These are phyloP conservation scores for Heimioporus sp. DNA, from an alignment of 768 basidiomycete species.

Conservation along the genomic window DNA sequence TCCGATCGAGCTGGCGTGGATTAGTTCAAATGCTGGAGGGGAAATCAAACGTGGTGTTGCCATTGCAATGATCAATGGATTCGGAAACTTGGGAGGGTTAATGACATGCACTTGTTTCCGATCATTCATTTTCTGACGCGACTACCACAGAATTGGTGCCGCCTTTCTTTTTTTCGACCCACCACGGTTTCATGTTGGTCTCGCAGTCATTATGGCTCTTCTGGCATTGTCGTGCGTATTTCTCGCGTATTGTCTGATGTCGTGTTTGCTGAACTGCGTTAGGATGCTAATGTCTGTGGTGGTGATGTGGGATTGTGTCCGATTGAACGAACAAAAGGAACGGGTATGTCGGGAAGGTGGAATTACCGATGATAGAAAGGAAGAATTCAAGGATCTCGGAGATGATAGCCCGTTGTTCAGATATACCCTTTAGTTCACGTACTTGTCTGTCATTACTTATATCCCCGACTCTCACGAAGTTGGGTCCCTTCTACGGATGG, in stretches of 20 bases:
- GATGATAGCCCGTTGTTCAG: slow-evolving; percentile 56
- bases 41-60: slow-evolving; percentile 48
- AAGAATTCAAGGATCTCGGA: slow-evolving; percentile 45
- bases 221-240: slow-evolving; percentile 21
- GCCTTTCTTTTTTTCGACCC: slow-evolving; percentile 41
- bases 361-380: slow-evolving; percentile 37
- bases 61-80: slow-evolving; percentile 49
- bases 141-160: slow-evolving; percentile 33
- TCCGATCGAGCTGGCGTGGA: slow-evolving; percentile 48
- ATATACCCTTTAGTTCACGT: slow-evolving; percentile 23
- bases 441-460: too few species aligned
- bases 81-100: slow-evolving; percentile 57
- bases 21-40: slow-evolving; percentile 51
- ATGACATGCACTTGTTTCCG: slow-evolving; percentile 16
- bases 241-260: slow-evolving; percentile 2
- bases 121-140: background rate
- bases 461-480: too few species aligned
- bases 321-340: slow-evolving; percentile 48
- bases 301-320: slow-evolving; percentile 44
- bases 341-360: slow-evolving; percentile 39
- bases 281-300: slow-evolving; percentile 39
- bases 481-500: too few species aligned
- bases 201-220: slow-evolving; percentile 26
- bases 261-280: slow-evolving; percentile 27
- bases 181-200: slow-evolving; percentile 35